Conservation (phyloP, 805 yeast genomes). For the Metschnikowia anglica region DNA sequence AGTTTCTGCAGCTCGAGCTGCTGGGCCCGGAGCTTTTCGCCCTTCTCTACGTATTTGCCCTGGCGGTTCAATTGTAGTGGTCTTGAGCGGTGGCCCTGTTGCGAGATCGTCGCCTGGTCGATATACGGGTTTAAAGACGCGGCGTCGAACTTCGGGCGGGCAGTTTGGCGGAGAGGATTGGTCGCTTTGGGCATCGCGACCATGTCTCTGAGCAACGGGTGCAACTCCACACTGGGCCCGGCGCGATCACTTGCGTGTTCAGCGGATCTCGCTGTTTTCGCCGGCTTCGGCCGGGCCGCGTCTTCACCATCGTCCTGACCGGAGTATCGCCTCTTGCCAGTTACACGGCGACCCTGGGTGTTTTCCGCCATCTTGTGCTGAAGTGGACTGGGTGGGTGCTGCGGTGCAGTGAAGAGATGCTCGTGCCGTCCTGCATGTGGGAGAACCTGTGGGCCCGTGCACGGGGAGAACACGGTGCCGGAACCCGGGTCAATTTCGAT, state of each 20-base stretch:
- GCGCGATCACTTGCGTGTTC: not conserved
- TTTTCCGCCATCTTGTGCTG: too few relatives aligned
- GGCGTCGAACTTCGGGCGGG: constrained; percentile 33
- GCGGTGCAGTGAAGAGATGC: too few relatives aligned
- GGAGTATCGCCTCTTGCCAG: too few relatives aligned
- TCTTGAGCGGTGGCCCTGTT: constrained; percentile 22
- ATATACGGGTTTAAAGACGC: constrained; percentile 40
- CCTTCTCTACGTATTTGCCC: constrained; percentile 64
- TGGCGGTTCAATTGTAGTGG: constrained; percentile 53
- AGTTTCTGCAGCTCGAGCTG: constrained; percentile 9
- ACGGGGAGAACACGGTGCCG: too few relatives aligned
- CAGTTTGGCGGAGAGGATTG: constrained; percentile 31
- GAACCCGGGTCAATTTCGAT: too few relatives aligned
- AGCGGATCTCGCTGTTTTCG: not conserved
- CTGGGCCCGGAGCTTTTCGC: constrained; percentile 48
- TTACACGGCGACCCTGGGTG: too few relatives aligned
- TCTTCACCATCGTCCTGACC: too few relatives aligned
- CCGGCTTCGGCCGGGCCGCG: too few relatives aligned
- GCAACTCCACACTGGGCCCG: constrained; percentile 19
- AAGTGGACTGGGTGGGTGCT: too few relatives aligned
- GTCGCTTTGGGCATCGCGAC: constrained; percentile 28
- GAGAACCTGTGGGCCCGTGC: too few relatives aligned
- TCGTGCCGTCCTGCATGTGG: too few relatives aligned
- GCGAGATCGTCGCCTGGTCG: constrained; percentile 23
- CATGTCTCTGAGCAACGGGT: constrained; percentile 37